Base-by-base conservation (phyloP, 1,284 basidiomycete genomes). In the Papiliotrema fonsecae region DNA sequence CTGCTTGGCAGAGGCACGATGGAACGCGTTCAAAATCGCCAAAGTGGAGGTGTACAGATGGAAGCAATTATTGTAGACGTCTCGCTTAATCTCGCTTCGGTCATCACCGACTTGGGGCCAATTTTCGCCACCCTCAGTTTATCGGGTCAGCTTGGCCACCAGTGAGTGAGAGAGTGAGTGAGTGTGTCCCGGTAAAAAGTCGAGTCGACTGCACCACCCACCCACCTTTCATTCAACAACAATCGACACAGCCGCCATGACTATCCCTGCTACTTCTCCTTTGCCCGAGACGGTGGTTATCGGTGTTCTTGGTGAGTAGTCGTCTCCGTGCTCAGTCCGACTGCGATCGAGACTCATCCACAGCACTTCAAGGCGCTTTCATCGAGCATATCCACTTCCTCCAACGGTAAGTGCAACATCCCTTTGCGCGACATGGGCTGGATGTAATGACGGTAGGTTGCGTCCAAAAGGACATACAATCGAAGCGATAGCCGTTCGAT, bases 291-390 rank as follows among this genome's bases (percentile, higher is more conserved):
- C 31, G n/a, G 24, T 50, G n/a, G 45, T 30, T 10, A 50, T 50
- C 27, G 49, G 49, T 19, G 49, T 50, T 4, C 43, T 50, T 9
- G 45, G 45, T 47, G 18, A 37, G 45, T 27, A 10, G 16, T 6
- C n/a, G 22, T 3, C 28, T 18, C 10, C 34, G 18, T 18, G 4
- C 13, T 35, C 5, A 10, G 4, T 5, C 21, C 31, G 21, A 35
- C 28, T n/a, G n/a, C n/a, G n/a, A n/a, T n/a, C n/a, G n/a, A n/a
- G n/a, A 32, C 32, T 34, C 50, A 22, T 64, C 69, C 22, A 52
- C 71, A 85, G 94, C 93, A 44, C 79, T 97, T 37, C 94, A 97
- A 73, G 94, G 93, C 45, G 91, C 92, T 4, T 97, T 97, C 68
- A 79, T 81, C 32, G 93, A 98, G 75, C 94, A 97, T 72, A 67